These are phyloP conservation scores for Pseudopyrenochaeta lycopersici DNA, from an alignment of 2,329 filamentous ascomycete species.

Conservation along the genomic window DNA sequence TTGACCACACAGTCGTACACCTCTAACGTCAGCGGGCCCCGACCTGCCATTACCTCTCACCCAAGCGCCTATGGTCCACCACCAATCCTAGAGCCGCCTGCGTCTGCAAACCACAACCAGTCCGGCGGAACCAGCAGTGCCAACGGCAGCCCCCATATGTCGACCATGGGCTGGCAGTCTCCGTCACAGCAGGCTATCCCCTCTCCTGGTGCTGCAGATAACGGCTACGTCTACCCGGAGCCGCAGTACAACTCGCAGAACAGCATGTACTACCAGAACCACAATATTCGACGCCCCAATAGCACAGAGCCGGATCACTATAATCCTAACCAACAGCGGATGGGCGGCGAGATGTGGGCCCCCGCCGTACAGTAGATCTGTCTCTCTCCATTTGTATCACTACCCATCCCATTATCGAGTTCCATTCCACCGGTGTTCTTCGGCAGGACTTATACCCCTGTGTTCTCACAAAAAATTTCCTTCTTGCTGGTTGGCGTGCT, in stretches of 20 bases:
- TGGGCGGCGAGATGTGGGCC: constrained; percentile 53
- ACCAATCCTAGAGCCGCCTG: constrained; percentile 81
- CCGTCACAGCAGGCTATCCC: constrained; percentile 78
- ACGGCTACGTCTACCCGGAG: constrained; percentile 83
- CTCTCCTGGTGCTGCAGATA: constrained; percentile 73
- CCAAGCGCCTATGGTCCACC: constrained; percentile 84
- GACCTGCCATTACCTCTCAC: constrained; percentile 80
- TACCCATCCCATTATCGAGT: constrained; percentile 39
- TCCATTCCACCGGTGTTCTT: constrained; percentile 47
- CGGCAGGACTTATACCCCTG: constrained; percentile 53
- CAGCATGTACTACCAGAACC: constrained; percentile 75
- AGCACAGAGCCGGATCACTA: constrained; percentile 72
- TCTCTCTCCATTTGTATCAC: constrained; percentile 39
- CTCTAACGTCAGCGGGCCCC: constrained; percentile 61
- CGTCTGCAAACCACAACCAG: constrained; percentile 79
- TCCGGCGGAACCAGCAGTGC: constrained; percentile 67
- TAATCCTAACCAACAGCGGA: constrained; percentile 50
- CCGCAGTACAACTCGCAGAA: constrained; percentile 68
- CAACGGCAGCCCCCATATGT: constrained; percentile 87
- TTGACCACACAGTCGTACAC: constrained; percentile 70
- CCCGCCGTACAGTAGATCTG: constrained; percentile 50
- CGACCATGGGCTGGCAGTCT: constrained; percentile 83
- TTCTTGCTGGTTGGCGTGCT: constrained; percentile 39
- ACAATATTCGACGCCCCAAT: constrained; percentile 75
- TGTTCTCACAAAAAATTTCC: constrained; percentile 48